Evolutionary conservation across 2,329 filamentous ascomycete species (phyloP).

Genomic region (Arachnomyces sp.): DNA sequence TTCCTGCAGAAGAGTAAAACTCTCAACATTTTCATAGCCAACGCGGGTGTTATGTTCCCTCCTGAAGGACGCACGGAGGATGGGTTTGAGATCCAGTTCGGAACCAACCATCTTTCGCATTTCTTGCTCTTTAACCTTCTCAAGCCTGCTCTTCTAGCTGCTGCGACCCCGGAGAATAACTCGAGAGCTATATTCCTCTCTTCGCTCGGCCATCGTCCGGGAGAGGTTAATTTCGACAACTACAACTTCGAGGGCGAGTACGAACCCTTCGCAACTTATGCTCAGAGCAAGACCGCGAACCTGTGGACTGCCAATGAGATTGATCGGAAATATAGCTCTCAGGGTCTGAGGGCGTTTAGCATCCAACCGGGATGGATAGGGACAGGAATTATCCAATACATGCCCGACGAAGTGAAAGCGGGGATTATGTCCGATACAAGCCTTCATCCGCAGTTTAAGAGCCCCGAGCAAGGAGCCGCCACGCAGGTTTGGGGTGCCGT

Average conservation of each 20-base stretch:
- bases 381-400: conserved; percentile 10
- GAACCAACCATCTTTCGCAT: conserved; percentile 46
- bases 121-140: conserved; percentile 49
- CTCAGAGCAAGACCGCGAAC: conserved; percentile 45
- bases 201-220: conserved; percentile 36
- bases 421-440: too few species aligned
- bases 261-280: conserved; percentile 36
- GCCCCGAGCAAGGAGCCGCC: neutral
- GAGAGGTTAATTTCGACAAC: conserved; percentile 28
- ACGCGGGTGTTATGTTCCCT: conserved; percentile 34
- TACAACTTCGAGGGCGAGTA: conserved; percentile 33
- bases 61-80: conserved; percentile 24
- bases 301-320: conserved; percentile 46
- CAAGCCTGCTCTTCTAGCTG: conserved; percentile 19
- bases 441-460: neutral
- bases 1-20: conserved; percentile 22
- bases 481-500: conserved; percentile 2
- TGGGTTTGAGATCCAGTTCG: conserved; percentile 46
- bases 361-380: conserved; percentile 43
- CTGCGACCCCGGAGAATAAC: conserved; percentile 28
- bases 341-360: conserved; percentile 38
- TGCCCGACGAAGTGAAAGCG: too few species aligned
- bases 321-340: conserved; percentile 41
- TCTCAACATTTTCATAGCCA: conserved; percentile 38
- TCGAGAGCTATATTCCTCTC: conserved; percentile 44